Evolutionary conservation across 495 filamentous ascomycete species (phyloP).

Genomic region (Trichoderma orchidacearum): DNA sequence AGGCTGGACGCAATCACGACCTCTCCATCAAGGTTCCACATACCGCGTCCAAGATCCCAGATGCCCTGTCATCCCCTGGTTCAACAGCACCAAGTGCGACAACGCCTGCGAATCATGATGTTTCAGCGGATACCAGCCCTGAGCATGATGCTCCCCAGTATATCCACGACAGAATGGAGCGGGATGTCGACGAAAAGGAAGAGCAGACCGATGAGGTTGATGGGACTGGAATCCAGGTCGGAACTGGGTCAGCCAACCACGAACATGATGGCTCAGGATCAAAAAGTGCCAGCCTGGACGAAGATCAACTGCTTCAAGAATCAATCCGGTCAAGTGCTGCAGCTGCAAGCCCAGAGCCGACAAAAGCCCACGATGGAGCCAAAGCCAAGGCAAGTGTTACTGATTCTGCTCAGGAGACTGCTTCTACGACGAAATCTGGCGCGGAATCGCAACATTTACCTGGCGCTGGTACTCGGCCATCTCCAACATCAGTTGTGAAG

Average conservation of each 20-base stretch:
- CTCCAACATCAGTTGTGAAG: neutral
- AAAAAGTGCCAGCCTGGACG: slow-evolving; percentile 7
- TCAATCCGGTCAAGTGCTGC: slow-evolving; percentile 8
- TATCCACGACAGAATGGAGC: neutral
- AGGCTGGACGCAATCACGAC: neutral
- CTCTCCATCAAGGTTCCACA: slow-evolving; percentile 3
- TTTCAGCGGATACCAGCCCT: slow-evolving; percentile 37
- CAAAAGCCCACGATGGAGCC: neutral
- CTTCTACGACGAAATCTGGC: neutral
- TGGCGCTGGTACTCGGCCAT: neutral
- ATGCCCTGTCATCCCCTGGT: slow-evolving; percentile 27
- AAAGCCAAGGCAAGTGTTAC: neutral
- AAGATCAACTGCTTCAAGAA: slow-evolving; percentile 27
- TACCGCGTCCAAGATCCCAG: slow-evolving; percentile 10
- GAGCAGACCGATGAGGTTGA: neutral
- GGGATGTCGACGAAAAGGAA: neutral
- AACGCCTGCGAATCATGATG: slow-evolving; percentile 25
- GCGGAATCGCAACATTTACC: neutral
- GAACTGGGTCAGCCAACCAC: neutral
- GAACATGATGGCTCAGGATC: neutral
- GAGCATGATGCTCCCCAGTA: slow-evolving; percentile 35
- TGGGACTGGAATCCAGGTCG: neutral
- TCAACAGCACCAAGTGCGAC: slow-evolving; percentile 28
- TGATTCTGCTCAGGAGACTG: neutral
- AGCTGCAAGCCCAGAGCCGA: neutral